Evolutionary conservation across 2,329 filamentous ascomycete species (phyloP), one percentile per base, ranked within the genome.

Genomic region (Trichoderma koningii): DNA sequence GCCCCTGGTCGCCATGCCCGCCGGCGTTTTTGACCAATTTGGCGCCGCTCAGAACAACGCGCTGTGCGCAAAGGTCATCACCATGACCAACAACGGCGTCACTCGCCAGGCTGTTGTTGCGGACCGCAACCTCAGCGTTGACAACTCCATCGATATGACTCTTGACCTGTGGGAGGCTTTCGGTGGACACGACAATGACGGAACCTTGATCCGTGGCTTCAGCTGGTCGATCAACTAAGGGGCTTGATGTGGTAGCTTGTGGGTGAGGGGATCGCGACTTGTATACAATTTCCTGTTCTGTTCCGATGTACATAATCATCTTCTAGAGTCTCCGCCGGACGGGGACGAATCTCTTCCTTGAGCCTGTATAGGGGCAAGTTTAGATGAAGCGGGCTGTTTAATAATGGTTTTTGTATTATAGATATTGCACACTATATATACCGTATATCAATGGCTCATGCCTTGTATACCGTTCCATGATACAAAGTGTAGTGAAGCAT

Each of bases 51-150:
- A 66, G 48, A 19, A 66, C 62, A 56, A 66, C 48, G 41, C 23
- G 3, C 55, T 66, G 12, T 66, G 65, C 42, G 65, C 30, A 28
- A 66, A 65, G 65, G 45, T 50, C 62, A 65, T 66, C 23, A 66
- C 65, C 38, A 56, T 66, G 9, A 28, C 26, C 15, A n/a, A 19
- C 17, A 65, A 65, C 55, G 65, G 65, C 5, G 65, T 66, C 23
- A 66, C 65, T 21, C 34, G 50, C 23, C 53, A 60, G 55, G 65
- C 62, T 42, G 62, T 38, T 12, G 19, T 66, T 51, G 65, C 65
- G n/a, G 65, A 66, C 30, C 62, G 53, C 34, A 66, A 66, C 62
- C 42, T 66, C 14, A 56, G 64, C 47, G 7, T 17, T 17, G 26
- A 17, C 26, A 6, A 41, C 55, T 66, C 65, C 28, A 66, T 66